Percentiles rank a stretch among this genome's conserved stretches.
phyloP scores from a whole-genome alignment of 495 filamentous ascomycete species.

The Podospora anserina region DNA sequence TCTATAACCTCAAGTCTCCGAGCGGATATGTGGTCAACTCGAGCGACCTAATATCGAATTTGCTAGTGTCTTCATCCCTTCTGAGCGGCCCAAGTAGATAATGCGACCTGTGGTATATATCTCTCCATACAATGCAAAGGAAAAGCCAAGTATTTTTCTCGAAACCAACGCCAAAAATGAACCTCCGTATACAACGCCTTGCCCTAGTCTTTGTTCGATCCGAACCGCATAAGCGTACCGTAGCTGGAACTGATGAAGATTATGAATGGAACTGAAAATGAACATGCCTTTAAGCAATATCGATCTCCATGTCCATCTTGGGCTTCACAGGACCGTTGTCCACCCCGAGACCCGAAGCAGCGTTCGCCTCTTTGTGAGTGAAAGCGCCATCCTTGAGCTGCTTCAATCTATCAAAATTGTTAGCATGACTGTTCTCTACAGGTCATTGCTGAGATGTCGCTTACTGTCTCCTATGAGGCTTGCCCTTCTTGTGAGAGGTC shows the following conservation, averaged over 20 bases:
- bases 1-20: neutral
- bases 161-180: neutral
- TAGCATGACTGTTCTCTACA: neutral
- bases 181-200: neutral
- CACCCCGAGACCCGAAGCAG: conserved; percentile 59
- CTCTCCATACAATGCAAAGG: neutral
- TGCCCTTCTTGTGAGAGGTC: conserved; percentile 73
- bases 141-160: neutral
- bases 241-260: neutral
- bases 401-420: conserved; percentile 54
- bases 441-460: conserved; percentile 17
- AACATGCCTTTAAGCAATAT: conserved; percentile 22
- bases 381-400: conserved; percentile 77
- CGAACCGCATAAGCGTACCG: neutral
- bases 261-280: neutral
- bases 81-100: neutral
- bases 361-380: conserved; percentile 79
- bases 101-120: neutral
- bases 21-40: neutral
- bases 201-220: neutral
- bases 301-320: conserved; percentile 25
- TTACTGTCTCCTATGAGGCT: conserved; percentile 87
- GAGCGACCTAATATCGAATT: neutral
- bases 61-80: neutral
- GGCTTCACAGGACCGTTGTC: conserved; percentile 30